Evolutionary conservation across 257 asterid species (phyloP), one percentile per base, ranked within the genome.

Genomic region (Solanum paucissectum): DNA sequence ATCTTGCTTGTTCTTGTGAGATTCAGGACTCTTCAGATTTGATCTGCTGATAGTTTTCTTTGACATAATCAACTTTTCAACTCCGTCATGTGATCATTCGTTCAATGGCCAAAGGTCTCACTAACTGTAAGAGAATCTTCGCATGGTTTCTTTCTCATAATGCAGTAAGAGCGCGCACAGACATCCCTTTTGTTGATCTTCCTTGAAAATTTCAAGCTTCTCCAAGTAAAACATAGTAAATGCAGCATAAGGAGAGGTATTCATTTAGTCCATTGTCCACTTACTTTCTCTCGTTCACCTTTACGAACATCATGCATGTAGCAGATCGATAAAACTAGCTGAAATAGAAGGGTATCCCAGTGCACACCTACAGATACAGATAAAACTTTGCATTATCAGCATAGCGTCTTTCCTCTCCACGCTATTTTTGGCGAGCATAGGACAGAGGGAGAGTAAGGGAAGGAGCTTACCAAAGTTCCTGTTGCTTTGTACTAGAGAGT

Each of bases 401-500:
- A 62, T 62, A 62, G n/a, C 71, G 6, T 52, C 62, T 52, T 16
- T 52, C 62, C 62, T 2, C 9, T 16, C 62, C 62, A 52, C n/a
- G 62, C n/a, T 52, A 52, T 18, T 52, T 52, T 18, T 52, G n/a
- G 62, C 10, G 1, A 55, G 64, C n/a, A 55, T 55, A 55, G n/a
- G n/a, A 55, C 64, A 18, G n/a, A 55, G n/a, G 13, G 64, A 55
- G 64, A 18, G 64, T 8, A 18, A 55, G 64, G 32, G 71, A 62
- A 62, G 85, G 40, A 49, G 68, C 85, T 81, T 81, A 81, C 85
- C 69, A 18, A 16, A 81, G 21, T 29, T 18, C 44, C 44, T 16
- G 85, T 5, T 25, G 18, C 83, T 83, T 46, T 27, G 34, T 9
- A 71, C 94, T 94, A 95, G 83, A 95, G 94, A 52, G 95, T 95